A percentile compares a stretch with the other conserved stretches of the same genome.
Conservation (phyloP, 2,329 filamentous ascomycete species). For the Chaetomiaceae sp. region DNA sequence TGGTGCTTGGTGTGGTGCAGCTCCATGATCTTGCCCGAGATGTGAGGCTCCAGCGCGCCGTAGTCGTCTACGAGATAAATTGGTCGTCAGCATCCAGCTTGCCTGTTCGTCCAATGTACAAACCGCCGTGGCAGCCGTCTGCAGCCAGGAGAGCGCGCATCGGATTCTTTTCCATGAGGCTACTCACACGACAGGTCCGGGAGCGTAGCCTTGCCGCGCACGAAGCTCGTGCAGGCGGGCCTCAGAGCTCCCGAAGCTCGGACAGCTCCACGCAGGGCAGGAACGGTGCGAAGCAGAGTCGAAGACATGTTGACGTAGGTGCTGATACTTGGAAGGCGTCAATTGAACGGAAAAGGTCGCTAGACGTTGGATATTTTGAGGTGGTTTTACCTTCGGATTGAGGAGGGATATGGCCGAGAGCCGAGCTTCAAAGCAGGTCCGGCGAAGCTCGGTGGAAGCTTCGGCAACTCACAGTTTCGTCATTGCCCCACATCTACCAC, state of each 20-base stretch:
- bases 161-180: too few relatives aligned
- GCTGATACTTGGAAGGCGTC: conserved; percentile 7
- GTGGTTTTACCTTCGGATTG: neutral
- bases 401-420: neutral
- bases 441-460: conserved; percentile 20
- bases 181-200: conserved; percentile 67
- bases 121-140: too few relatives aligned
- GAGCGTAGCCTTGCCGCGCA: conserved; percentile 83
- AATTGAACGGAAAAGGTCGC: conserved; percentile 8
- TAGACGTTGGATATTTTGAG: neutral
- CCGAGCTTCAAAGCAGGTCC: conserved; percentile 10
- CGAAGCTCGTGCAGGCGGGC: conserved; percentile 65
- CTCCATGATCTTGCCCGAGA: conserved; percentile 74
- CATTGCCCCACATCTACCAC: conserved; percentile 15
- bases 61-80: conserved; percentile 77
- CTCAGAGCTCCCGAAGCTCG: conserved; percentile 57
- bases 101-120: too few relatives aligned
- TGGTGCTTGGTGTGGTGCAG: conserved; percentile 76
- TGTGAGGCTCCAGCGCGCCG: conserved; percentile 80
- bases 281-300: conserved; percentile 64
- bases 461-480: conserved; percentile 21
- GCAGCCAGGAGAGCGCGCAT: too few relatives aligned
- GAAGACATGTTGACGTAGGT: conserved; percentile 56
- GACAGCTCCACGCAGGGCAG: conserved; percentile 63
- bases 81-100: neutral